These are phyloP conservation scores for Agaricus subrufescens DNA, from an alignment of 768 basidiomycete species.

Conservation along the genomic window DNA sequence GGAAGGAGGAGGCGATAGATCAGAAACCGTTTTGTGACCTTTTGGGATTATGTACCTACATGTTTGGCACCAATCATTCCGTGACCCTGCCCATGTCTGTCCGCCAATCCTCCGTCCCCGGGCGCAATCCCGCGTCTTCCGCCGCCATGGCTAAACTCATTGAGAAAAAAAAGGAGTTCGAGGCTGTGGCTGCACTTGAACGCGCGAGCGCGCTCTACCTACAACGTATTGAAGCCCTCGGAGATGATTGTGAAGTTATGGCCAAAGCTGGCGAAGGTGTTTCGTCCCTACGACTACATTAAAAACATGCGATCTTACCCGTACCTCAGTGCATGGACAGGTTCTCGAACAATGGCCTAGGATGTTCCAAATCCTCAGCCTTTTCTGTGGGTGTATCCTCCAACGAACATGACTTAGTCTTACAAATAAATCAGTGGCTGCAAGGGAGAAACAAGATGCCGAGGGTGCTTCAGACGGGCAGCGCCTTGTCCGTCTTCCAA, in stretches of 20 bases:
- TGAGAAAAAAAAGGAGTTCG: conserved; percentile 81
- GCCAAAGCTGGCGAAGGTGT: conserved; percentile 70
- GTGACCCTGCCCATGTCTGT: conserved; percentile 23
- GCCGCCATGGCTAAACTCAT: conserved; percentile 51
- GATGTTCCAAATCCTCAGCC: conserved; percentile 73
- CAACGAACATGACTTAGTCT: not conserved
- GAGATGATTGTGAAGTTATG: conserved; percentile 72
- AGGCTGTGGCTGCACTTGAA: conserved; percentile 71
- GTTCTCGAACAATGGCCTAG: conserved; percentile 78
- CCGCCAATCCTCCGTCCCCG: conserved; percentile 53
- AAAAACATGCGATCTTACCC: not conserved
- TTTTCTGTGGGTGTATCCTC: conserved; percentile 46
- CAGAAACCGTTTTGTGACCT: conserved; percentile 7
- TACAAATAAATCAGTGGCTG: conserved; percentile 37
- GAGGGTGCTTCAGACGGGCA: conserved; percentile 37
- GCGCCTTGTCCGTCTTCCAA: conserved; percentile 67
- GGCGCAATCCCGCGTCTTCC: conserved; percentile 40
- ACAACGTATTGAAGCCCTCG: conserved; percentile 62
- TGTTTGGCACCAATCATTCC: conserved; percentile 11
- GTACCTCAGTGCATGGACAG: conserved; percentile 59
- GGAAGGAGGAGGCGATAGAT: not conserved
- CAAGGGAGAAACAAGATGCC: conserved; percentile 31
- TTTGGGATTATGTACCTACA: not conserved
- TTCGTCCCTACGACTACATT: conserved; percentile 8
- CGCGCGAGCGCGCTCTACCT: conserved; percentile 58